Conservation (phyloP, 176 grass and related monocot species). For the Poa pratensis region DNA sequence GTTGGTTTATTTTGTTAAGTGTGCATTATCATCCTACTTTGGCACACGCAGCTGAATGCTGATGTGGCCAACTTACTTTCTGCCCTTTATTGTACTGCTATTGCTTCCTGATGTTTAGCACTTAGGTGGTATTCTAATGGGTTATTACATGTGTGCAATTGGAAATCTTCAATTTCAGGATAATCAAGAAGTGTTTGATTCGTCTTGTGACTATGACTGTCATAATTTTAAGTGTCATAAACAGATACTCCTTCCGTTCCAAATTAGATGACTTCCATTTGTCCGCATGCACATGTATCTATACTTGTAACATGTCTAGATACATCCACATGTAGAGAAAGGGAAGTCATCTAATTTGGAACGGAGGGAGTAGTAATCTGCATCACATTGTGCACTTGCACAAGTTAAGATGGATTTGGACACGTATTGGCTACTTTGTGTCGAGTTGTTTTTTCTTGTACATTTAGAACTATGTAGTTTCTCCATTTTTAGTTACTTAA, state of each 20-base stretch:
- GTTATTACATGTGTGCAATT: background rate
- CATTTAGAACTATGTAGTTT: background rate
- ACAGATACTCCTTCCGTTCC: background rate
- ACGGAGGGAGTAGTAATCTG: background rate
- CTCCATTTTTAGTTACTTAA: background rate
- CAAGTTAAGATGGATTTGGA: background rate
- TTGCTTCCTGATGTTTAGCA: background rate
- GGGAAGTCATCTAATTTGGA: no score
- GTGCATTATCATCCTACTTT: background rate
- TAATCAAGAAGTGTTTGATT: background rate
- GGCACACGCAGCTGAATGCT: no score
- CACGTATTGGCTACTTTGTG: background rate
- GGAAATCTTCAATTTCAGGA: background rate
- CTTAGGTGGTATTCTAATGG: background rate
- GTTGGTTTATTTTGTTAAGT: background rate
- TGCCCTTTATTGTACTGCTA: no score
- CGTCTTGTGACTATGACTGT: background rate
- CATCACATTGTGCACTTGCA: background rate
- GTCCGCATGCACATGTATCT: no score
- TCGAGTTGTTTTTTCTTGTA: background rate
- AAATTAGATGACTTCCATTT: no score
- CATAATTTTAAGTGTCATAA: background rate
- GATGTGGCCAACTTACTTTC: no score
- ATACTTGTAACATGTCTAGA: no score
- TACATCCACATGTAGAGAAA: no score